Percentiles rank a stretch among this genome's conserved stretches.
Evolutionary conservation across 305 asterid species (phyloP).

Genomic region (Solanum hybrid): DNA sequence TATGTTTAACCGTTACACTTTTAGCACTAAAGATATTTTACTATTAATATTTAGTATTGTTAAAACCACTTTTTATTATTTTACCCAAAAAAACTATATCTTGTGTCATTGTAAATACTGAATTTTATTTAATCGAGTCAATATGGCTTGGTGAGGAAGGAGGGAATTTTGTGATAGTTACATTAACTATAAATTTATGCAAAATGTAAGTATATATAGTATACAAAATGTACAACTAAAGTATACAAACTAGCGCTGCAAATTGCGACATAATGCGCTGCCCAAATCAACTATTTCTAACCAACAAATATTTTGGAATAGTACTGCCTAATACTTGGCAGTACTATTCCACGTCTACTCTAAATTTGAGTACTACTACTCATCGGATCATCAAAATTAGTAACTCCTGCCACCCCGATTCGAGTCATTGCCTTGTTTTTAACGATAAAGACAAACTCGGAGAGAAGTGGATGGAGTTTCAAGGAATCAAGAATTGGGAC

Average conservation of each 20-base stretch:
- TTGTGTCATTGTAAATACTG: background rate
- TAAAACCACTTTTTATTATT: background rate
- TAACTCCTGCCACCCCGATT: background rate
- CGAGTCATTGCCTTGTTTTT: background rate
- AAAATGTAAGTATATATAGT: background rate
- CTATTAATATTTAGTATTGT: background rate
- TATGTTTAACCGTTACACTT: background rate
- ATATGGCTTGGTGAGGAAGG: background rate
- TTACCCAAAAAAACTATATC: background rate
- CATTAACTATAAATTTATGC: background rate
- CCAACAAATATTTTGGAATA: background rate
- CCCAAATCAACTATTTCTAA: background rate
- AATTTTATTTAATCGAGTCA: background rate
- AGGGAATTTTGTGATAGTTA: background rate
- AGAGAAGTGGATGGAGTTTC: background rate
- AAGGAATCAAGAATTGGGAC: background rate
- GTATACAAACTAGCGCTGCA: background rate
- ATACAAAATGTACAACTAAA: background rate
- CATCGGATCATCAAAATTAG: background rate
- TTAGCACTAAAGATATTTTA: background rate
- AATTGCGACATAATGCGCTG: background rate
- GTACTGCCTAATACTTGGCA: background rate
- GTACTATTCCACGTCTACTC: background rate
- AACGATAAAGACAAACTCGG: background rate
- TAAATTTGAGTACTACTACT: background rate